Evolutionary conservation across 805 yeast species (phyloP).

Genomic region (Candida sanyiensis): DNA sequence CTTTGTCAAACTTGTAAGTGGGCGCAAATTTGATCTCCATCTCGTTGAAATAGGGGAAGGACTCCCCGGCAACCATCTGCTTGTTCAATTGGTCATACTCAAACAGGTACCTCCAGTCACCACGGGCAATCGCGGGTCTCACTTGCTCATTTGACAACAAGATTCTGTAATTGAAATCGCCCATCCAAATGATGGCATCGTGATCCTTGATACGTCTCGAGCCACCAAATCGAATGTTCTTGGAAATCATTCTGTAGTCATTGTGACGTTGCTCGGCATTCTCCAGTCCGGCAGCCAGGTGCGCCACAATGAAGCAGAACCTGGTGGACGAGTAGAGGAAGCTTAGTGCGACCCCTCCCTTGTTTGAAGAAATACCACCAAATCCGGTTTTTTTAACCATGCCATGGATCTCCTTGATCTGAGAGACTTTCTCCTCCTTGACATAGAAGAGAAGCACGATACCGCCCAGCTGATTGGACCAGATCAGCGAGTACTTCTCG

Average conservation of each 20-base stretch:
- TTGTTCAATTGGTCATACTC: slow-evolving; percentile 72
- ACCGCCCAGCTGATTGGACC: slow-evolving; percentile 86
- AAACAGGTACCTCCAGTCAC: slow-evolving; percentile 47
- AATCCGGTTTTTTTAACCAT: slow-evolving; percentile 85
- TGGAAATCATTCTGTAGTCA: slow-evolving; percentile 75
- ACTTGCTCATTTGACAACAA: slow-evolving; percentile 67
- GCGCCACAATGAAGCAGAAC: slow-evolving; percentile 77
- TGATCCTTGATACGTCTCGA: slow-evolving; percentile 61
- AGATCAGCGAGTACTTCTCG: slow-evolving; percentile 45
- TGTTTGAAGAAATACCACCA: slow-evolving; percentile 81
- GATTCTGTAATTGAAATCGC: slow-evolving; percentile 89
- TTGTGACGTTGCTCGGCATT: slow-evolving; percentile 78
- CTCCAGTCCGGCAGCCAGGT: slow-evolving; percentile 88
- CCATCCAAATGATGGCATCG: slow-evolving; percentile 83
- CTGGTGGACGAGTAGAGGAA: slow-evolving; percentile 60
- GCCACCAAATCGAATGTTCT: slow-evolving; percentile 60
- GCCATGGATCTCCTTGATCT: slow-evolving; percentile 59
- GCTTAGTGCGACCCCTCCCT: slow-evolving; percentile 76
- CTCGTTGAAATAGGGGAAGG: slow-evolving; percentile 80
- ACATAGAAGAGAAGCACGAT: slow-evolving; percentile 66
- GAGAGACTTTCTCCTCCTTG: slow-evolving; percentile 43
- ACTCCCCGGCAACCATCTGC: slow-evolving; percentile 70
- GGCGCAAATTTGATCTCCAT: slow-evolving; percentile 78
- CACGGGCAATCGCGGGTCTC: slow-evolving; percentile 43
- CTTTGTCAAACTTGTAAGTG: slow-evolving; percentile 90